These are phyloP conservation scores for Xylariomycetidae sp. DNA, from an alignment of 2,329 filamentous ascomycete species.

Conservation along the genomic window DNA sequence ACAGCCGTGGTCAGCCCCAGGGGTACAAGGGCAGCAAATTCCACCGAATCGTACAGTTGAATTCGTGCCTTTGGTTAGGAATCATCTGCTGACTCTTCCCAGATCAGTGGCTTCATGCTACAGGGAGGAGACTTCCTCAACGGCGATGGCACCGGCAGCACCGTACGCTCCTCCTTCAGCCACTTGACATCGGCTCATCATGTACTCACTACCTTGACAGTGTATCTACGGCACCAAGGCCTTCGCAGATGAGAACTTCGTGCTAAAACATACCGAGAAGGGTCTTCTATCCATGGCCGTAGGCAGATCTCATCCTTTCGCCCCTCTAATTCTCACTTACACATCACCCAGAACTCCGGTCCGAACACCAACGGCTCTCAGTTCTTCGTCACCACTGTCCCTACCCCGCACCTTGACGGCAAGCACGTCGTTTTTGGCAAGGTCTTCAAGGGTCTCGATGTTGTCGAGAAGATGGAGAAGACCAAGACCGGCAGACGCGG, in stretches of 20 bases:
- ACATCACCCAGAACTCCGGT: constrained; percentile 67
- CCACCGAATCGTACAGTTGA: constrained; percentile 87
- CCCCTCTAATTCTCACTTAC: constrained; percentile 3
- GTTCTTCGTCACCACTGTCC: constrained; percentile 92
- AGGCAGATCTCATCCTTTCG: constrained; percentile 31
- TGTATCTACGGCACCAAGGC: constrained; percentile 80
- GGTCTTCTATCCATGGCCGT: constrained; percentile 92
- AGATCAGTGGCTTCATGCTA: constrained; percentile 97
- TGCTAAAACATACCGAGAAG: constrained; percentile 67
- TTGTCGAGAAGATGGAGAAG: constrained; percentile 87
- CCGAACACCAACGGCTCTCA: constrained; percentile 91
- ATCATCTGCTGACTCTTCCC: constrained; percentile 4
- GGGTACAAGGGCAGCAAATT: constrained; percentile 96
- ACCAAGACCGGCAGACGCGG: constrained; percentile 70
- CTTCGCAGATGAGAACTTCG: constrained; percentile 90
- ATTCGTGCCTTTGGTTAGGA: constrained; percentile 30
- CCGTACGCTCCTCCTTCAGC: constrained; percentile 24
- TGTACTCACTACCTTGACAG: constrained; percentile 9
- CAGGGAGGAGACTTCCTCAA: constrained; percentile 96
- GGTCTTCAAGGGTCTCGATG: constrained; percentile 83
- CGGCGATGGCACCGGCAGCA: constrained; percentile 83
- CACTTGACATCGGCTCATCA: neutral
- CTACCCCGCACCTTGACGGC: constrained; percentile 79
- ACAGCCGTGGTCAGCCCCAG: constrained; percentile 67
- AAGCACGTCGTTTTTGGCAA: constrained; percentile 96